Conservation (phyloP, 2,329 filamentous ascomycete species). For the Paecilomyces sp. region DNA sequence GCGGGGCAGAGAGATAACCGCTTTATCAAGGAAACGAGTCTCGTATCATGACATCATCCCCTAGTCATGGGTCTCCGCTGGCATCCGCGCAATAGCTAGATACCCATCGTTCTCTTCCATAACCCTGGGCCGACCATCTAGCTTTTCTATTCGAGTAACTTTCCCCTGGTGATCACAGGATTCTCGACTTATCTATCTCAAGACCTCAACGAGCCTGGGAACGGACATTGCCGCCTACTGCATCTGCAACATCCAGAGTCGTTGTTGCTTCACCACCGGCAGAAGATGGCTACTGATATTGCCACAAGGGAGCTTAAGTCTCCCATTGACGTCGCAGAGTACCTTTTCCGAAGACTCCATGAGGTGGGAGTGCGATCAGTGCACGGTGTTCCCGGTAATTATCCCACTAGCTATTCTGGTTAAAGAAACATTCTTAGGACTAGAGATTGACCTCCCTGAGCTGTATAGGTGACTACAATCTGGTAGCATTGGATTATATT, state of each 20-base stretch:
- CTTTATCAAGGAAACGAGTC: neutral
- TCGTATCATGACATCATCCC: slow-evolving; percentile 3
- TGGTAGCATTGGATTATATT: slow-evolving; percentile 53
- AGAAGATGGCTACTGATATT: slow-evolving; percentile 27
- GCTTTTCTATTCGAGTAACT: neutral
- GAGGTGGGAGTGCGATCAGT: slow-evolving; percentile 44
- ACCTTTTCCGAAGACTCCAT: slow-evolving; percentile 43
- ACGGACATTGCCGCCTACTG: neutral
- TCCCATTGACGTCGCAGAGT: slow-evolving; percentile 41
- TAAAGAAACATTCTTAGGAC: neutral
- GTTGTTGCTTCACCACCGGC: neutral
- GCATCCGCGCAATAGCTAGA: neutral
- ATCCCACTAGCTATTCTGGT: slow-evolving; percentile 21
- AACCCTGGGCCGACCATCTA: neutral
- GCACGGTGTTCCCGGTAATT: slow-evolving; percentile 47
- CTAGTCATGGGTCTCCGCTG: neutral
- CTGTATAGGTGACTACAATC: slow-evolving; percentile 56
- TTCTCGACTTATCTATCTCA: neutral
- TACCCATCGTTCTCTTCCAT: neutral
- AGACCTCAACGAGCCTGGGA: neutral
- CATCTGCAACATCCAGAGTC: neutral
- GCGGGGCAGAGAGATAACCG: neutral
- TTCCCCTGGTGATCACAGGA: neutral
- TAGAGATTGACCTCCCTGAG: neutral
- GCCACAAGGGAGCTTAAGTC: slow-evolving; percentile 36